Percentiles rank a stretch among this genome's conserved stretches.
These are phyloP conservation scores for Hymenoscyphus infarciens DNA, from an alignment of 2,329 filamentous ascomycete genomes.

Conservation along the genomic window DNA sequence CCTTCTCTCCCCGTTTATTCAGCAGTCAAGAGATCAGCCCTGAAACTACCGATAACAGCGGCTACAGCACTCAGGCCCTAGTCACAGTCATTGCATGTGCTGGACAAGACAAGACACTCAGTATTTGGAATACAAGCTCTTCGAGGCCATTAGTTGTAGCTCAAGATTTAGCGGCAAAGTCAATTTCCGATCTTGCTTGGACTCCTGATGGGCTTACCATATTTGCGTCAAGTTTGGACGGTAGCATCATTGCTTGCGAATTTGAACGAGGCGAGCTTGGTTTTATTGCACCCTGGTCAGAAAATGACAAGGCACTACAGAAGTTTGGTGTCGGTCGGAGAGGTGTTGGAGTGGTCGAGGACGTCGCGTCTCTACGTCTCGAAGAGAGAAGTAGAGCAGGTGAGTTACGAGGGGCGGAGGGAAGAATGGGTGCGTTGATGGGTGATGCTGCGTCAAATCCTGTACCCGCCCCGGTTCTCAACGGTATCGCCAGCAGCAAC, in stretches of 20 bases:
- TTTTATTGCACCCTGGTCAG: slow-evolving; percentile 78
- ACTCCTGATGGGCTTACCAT: slow-evolving; percentile 84
- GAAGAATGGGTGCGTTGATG: slow-evolving; percentile 98
- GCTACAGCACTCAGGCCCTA: slow-evolving; percentile 46
- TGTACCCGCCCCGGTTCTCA: slow-evolving; percentile 32
- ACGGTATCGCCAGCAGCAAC: slow-evolving; percentile 21
- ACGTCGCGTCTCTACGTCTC: slow-evolving; percentile 79
- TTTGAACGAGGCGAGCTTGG: slow-evolving; percentile 88
- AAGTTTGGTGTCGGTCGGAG: slow-evolving; percentile 89
- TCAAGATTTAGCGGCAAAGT: slow-evolving; percentile 84
- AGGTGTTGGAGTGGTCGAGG: slow-evolving; percentile 87
- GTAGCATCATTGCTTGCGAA: slow-evolving; percentile 74
- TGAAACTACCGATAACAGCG: slow-evolving; percentile 48
- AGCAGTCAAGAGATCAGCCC: slow-evolving; percentile 59
- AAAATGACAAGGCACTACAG: slow-evolving; percentile 88
- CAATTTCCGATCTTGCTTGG: slow-evolving; percentile 93
- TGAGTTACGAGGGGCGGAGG: slow-evolving; percentile 85
- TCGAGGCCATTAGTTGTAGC: slow-evolving; percentile 86
- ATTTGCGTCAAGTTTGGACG: slow-evolving; percentile 84
- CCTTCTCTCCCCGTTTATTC: slow-evolving; percentile 91
- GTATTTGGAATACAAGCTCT: slow-evolving; percentile 96
- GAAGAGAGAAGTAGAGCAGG: slow-evolving; percentile 91
- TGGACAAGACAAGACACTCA: slow-evolving; percentile 93
- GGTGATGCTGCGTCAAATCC: slow-evolving; percentile 58
- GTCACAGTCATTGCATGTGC: slow-evolving; percentile 96